Evolutionary conservation across 768 basidiomycete species (phyloP).

Genomic region (Boletus insuetus): DNA sequence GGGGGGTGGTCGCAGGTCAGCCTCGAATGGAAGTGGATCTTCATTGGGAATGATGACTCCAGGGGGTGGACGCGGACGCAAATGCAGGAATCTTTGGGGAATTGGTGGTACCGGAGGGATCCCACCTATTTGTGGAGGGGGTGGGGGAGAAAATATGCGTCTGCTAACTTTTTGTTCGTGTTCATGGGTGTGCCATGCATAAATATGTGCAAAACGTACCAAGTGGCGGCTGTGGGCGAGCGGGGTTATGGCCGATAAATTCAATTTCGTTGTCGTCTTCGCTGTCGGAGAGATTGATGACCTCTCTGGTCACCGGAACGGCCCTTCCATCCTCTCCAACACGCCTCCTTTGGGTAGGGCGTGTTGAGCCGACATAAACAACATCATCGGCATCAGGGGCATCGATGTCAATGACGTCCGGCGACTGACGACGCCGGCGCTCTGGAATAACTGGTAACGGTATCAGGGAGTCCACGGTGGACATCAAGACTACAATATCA

Average conservation of each 20-base stretch:
- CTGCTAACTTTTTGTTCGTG: slow-evolving; percentile 12
- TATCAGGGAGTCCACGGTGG: slow-evolving; percentile 12
- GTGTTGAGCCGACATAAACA: slow-evolving; percentile 25
- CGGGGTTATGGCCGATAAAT: slow-evolving; percentile 24
- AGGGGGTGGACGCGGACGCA: slow-evolving; percentile 34
- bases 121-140: slow-evolving; percentile 36
- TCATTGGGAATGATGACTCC: slow-evolving; percentile 51
- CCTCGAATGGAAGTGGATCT: slow-evolving; percentile 53
- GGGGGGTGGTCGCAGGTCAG: slow-evolving; percentile 22
- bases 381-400: slow-evolving; percentile 35
- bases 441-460: slow-evolving; percentile 8
- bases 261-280: slow-evolving; percentile 39
- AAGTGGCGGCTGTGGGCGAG: slow-evolving; percentile 11
- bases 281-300: slow-evolving; percentile 38
- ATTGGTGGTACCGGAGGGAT: slow-evolving; percentile 59
- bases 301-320: slow-evolving; percentile 17
- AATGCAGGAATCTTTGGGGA: slow-evolving; percentile 39
- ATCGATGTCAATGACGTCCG: slow-evolving; percentile 46
- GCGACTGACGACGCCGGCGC: slow-evolving; percentile 13
- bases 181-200: neutral
- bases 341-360: slow-evolving; percentile 26
- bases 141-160: slow-evolving; percentile 47
- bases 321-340: slow-evolving; percentile 22
- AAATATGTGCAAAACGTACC: slow-evolving; percentile 12
- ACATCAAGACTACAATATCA: slow-evolving; percentile 17